Conservation (phyloP, 2,329 filamentous ascomycete species). For the Aspergillus novofumigatus region DNA sequence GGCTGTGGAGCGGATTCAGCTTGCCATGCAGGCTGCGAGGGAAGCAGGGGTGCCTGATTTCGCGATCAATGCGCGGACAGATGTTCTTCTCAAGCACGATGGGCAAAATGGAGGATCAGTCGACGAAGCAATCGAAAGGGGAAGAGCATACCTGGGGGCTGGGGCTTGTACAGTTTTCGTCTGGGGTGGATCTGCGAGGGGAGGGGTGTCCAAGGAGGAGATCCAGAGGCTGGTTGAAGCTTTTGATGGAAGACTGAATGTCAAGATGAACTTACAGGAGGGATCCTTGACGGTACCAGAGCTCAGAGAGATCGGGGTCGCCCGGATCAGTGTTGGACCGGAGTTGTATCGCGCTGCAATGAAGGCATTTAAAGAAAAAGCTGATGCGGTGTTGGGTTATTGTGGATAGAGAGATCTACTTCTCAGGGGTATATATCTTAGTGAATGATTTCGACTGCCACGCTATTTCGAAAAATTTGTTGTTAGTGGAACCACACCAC, state of each 20-base stretch:
- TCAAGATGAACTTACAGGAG: conserved; percentile 40
- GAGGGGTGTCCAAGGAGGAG: conserved; percentile 45
- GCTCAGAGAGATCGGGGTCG: conserved; percentile 49
- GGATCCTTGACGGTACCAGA: conserved; percentile 42
- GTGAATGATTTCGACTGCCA: background rate
- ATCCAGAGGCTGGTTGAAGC: conserved; percentile 46
- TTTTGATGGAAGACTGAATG: conserved; percentile 49
- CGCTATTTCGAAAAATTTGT: background rate
- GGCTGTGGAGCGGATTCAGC: conserved; percentile 47
- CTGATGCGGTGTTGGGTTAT: conserved; percentile 23
- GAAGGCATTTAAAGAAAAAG: conserved; percentile 24
- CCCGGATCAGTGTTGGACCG: conserved; percentile 54
- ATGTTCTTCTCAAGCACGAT: conserved; percentile 41
- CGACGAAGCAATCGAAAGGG: conserved; percentile 50
- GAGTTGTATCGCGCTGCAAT: conserved; percentile 43
- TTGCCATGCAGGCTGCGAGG: conserved; percentile 27
- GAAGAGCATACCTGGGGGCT: conserved; percentile 54
- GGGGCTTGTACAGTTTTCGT: conserved; percentile 59
- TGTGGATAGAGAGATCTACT: background rate
- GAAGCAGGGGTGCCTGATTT: conserved; percentile 52
- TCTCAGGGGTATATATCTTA: background rate
- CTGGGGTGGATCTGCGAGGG: conserved; percentile 49
- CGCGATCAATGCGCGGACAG: conserved; percentile 56
- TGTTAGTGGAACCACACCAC: background rate
- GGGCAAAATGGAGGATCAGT: conserved; percentile 29